Percentiles rank a stretch among this genome's conserved stretches.
Evolutionary conservation across 106 monocot species (phyloP).

Genomic region (Allium fistulosum): DNA sequence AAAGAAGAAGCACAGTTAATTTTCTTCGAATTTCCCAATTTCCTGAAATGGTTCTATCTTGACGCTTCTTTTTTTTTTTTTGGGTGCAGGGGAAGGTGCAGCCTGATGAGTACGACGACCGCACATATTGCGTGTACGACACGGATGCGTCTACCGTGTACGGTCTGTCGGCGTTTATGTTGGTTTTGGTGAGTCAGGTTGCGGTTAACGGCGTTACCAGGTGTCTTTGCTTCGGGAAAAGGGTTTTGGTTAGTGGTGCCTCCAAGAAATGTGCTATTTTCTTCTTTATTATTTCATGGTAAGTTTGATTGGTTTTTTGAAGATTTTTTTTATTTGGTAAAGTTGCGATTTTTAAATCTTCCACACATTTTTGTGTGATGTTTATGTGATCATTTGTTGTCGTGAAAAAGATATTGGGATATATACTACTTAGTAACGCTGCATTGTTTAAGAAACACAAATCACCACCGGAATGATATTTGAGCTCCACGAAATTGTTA

Average conservation of each 20-base stretch:
- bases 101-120: slow-evolving; percentile 89
- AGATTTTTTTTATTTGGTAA: background rate
- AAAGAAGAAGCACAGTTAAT: slow-evolving; percentile 68
- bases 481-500: too few relatives aligned
- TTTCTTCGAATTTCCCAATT: background rate
- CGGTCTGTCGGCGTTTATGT: slow-evolving; percentile 72
- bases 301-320: slow-evolving; percentile 2
- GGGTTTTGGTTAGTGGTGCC: slow-evolving; percentile 8
- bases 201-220: slow-evolving; percentile 38
- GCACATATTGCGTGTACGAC: slow-evolving; percentile 74
- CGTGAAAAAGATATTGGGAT: too few relatives aligned
- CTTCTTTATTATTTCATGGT: slow-evolving; percentile 69
- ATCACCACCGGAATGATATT: too few relatives aligned
- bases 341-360: background rate
- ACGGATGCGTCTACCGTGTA: slow-evolving; percentile 85
- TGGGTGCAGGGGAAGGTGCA: slow-evolving; percentile 64
- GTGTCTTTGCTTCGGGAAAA: slow-evolving; percentile 60
- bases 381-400: too few relatives aligned
- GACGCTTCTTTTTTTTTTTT: background rate
- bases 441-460: too few relatives aligned
- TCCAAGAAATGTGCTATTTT: slow-evolving; percentile 35
- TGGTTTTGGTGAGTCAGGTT: slow-evolving; percentile 58
- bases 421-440: too few relatives aligned
- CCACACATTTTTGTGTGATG: too few relatives aligned
- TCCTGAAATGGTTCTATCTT: background rate